These are phyloP conservation scores for Xylaria bambusicola DNA, from an alignment of 495 filamentous ascomycete genomes.

Conservation along the genomic window DNA sequence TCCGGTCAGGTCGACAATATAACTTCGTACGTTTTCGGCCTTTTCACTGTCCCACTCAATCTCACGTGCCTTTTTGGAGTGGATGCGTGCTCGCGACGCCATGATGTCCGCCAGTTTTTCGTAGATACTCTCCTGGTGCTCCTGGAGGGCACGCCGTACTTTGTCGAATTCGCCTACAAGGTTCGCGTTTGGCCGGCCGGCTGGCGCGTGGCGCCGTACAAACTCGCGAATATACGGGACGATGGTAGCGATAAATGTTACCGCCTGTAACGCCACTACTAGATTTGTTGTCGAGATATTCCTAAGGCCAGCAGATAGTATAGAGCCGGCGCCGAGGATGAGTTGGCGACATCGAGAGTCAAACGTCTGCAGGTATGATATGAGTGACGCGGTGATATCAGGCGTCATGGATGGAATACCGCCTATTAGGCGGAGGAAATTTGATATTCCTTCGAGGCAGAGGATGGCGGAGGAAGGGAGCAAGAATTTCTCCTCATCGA, in stretches of 20 bases:
- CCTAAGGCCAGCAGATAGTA: constrained; percentile 71
- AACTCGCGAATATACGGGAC: constrained; percentile 79
- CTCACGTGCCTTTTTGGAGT: constrained; percentile 66
- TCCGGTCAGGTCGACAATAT: constrained; percentile 77
- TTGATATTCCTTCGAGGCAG: constrained; percentile 66
- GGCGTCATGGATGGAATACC: constrained; percentile 72
- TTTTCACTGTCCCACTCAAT: constrained; percentile 61
- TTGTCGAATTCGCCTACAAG: constrained; percentile 75
- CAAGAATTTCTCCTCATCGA: constrained; percentile 75
- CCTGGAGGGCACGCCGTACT: constrained; percentile 71
- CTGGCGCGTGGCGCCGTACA: constrained; percentile 63
- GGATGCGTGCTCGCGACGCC: constrained; percentile 62
- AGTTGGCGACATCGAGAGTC: constrained; percentile 78
- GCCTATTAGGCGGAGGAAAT: constrained; percentile 68
- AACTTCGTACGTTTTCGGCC: constrained; percentile 48
- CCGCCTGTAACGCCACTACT: constrained; percentile 73
- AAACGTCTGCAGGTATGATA: constrained; percentile 66
- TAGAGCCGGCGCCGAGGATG: constrained; percentile 81
- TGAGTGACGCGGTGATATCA: constrained; percentile 59
- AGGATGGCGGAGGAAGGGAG: constrained; percentile 68
- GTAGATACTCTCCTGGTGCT: constrained; percentile 76
- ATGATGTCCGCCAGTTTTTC: constrained; percentile 85
- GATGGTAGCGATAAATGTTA: constrained; percentile 72
- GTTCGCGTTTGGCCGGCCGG: constrained; percentile 34
- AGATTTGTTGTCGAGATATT: constrained; percentile 87